Conservation (phyloP, 805 yeast species). For the Isabelozyma gotoi region DNA sequence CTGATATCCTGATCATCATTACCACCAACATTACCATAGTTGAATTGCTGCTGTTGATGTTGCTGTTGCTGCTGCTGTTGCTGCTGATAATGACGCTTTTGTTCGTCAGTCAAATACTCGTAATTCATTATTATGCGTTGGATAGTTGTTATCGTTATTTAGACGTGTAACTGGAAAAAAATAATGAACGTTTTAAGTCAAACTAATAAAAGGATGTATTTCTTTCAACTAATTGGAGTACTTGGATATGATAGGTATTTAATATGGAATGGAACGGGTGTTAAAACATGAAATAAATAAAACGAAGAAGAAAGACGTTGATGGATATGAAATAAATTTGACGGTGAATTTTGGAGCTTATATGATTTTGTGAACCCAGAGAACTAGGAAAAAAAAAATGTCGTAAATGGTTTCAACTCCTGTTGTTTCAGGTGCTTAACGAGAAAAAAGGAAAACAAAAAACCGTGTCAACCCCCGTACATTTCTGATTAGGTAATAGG, state of each 20-base stretch:
- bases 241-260: too few species aligned
- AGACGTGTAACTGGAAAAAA: not conserved
- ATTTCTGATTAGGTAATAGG: too few species aligned
- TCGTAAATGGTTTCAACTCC: not conserved
- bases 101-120: conserved; percentile 29
- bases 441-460: not conserved
- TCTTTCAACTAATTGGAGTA: too few species aligned
- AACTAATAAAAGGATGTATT: too few species aligned
- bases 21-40: not conserved
- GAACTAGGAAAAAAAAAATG: too few species aligned
- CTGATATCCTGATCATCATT: conserved; percentile 23
- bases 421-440: too few species aligned
- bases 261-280: not conserved
- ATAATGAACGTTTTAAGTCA: too few species aligned
- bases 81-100: conserved; percentile 27
- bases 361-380: not conserved
- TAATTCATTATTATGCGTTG: conserved; percentile 21
- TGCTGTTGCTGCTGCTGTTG: conserved; percentile 19
- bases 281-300: not conserved
- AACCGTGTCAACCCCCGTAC: too few species aligned
- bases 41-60: conserved; percentile 12
- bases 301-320: not conserved
- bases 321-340: not conserved
- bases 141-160: not conserved
- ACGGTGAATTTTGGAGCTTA: not conserved